Conservation (phyloP, 257 asterid species). For the Solanum infundibuliforme region DNA sequence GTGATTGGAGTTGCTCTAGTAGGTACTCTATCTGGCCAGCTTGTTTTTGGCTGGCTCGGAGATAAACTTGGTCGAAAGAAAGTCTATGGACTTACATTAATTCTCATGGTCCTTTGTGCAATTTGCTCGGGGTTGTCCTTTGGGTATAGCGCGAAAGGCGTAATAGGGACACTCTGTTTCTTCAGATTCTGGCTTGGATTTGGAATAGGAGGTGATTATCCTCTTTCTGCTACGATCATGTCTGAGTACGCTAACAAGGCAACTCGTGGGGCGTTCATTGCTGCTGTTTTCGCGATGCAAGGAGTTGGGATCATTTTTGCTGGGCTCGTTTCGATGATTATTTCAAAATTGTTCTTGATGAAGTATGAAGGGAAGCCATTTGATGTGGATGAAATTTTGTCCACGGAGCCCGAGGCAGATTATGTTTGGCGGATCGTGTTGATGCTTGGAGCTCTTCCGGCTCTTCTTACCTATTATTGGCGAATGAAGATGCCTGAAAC, state of each 20-base stretch:
- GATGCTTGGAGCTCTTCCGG: slow-evolving; percentile 49
- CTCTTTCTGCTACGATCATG: slow-evolving; percentile 50
- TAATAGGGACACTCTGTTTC: slow-evolving; percentile 43
- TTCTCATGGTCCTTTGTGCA: slow-evolving; percentile 31
- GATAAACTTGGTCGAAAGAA: slow-evolving; percentile 35
- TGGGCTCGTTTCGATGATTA: slow-evolving; percentile 24
- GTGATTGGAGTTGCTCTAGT: slow-evolving; percentile 38
- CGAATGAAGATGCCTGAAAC: slow-evolving; percentile 67
- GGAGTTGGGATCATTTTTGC: slow-evolving; percentile 39
- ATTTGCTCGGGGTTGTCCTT: slow-evolving; percentile 37
- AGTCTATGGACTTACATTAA: slow-evolving; percentile 30
- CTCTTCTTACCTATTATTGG: slow-evolving; percentile 45
- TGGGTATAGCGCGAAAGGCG: slow-evolving; percentile 15
- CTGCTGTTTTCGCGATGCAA: slow-evolving; percentile 46
- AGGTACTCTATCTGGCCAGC: slow-evolving; percentile 39
- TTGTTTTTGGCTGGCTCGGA: slow-evolving; percentile 39
- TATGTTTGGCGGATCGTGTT: slow-evolving; percentile 28
- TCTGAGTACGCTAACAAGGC: slow-evolving; percentile 39
- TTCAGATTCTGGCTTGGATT: slow-evolving; percentile 47
- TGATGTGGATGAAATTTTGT: slow-evolving; percentile 25
- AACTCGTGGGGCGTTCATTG: slow-evolving; percentile 44
- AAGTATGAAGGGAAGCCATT: slow-evolving; percentile 23
- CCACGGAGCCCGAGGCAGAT: slow-evolving; percentile 27
- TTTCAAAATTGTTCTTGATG: slow-evolving; percentile 22
- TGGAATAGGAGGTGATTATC: slow-evolving; percentile 48